These are phyloP conservation scores for Scenedesmus sp. DNA, from an alignment of 163 green algal species.

Conservation along the genomic window DNA sequence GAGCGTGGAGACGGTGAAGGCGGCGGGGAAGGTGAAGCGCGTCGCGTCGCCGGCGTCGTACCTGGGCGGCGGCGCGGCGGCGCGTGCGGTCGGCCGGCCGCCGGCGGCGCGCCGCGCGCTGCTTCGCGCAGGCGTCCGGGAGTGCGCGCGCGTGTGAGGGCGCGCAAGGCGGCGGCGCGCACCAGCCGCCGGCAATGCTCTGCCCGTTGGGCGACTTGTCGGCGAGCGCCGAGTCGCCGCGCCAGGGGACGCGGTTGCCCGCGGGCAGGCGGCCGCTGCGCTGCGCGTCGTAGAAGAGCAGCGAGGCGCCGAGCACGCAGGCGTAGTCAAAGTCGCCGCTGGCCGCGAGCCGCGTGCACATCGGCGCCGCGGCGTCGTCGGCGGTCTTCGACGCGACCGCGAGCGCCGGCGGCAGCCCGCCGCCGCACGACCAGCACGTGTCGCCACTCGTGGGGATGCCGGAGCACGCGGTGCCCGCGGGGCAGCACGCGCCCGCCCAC, in stretches of 20 bases:
- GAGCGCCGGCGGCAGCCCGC: not conserved
- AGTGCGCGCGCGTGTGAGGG: not conserved
- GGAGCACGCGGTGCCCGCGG: not conserved
- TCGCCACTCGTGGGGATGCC: not conserved
- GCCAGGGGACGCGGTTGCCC: constrained; percentile 56
- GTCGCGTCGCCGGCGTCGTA: constrained; percentile 52
- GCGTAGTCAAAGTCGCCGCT: constrained; percentile 46
- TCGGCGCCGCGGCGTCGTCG: not conserved
- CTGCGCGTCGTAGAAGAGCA: constrained; percentile 63
- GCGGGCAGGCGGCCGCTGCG: constrained; percentile 52
- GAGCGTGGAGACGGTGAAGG: constrained; percentile 76
- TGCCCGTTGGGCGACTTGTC: constrained; percentile 53
- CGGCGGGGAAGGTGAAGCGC: constrained; percentile 75
- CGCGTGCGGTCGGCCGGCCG: no score
- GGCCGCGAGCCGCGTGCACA: constrained; percentile 4
- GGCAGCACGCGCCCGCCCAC: constrained; percentile 39
- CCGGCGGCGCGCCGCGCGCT: no score
- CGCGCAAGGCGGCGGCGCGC: not conserved
- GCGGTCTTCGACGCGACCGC: constrained; percentile 1
- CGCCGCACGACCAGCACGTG: constrained; percentile 39
- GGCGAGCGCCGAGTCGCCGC: constrained; percentile 56
- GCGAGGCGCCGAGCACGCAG: constrained; percentile 42
- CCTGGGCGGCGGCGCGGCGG: no score
- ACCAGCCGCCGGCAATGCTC: constrained; percentile 53
- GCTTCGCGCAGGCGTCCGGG: no score